Percentiles rank a stretch among this genome's conserved stretches.
Evolutionary conservation across 768 basidiomycete species (phyloP).

Genomic region (Termitomyces titanicus): DNA sequence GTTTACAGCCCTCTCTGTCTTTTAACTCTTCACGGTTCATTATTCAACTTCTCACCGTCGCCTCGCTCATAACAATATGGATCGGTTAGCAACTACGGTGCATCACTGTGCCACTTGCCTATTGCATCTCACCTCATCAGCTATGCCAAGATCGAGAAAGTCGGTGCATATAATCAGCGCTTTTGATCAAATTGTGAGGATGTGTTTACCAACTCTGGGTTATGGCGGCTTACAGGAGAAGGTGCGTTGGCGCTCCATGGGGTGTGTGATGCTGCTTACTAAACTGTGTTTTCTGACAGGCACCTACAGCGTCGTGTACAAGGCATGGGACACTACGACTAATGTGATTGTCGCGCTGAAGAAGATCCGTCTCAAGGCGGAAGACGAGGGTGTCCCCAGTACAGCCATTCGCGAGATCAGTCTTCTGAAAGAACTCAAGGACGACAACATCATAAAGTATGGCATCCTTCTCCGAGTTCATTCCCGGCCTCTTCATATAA

Average conservation of each 20-base stretch:
- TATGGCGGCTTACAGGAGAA: constrained; percentile 38
- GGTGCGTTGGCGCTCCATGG: constrained; percentile 29
- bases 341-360: constrained; percentile 92
- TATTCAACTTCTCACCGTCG: constrained; percentile 1
- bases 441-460: constrained; percentile 92
- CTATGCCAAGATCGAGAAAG: constrained; percentile 97
- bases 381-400: constrained; percentile 97
- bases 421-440: constrained; percentile 92
- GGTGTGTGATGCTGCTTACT: constrained; percentile 32
- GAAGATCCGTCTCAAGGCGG: constrained; percentile 97
- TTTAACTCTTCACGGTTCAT: constrained; percentile 44
- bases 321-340: constrained; percentile 78
- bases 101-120: constrained; percentile 12
- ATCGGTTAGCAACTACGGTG: constrained; percentile 33
- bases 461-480: constrained; percentile 15
- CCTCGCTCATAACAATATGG: constrained; percentile 29
- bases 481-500: not conserved
- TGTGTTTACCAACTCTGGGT: constrained; percentile 25
- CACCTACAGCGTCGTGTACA: constrained; percentile 98
- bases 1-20: constrained; percentile 11
- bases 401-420: constrained; percentile 99
- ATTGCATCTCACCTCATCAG: constrained; percentile 62
- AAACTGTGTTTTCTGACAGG: constrained; percentile 44
- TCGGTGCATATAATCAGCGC: constrained; percentile 68
- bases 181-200: constrained; percentile 25